These are phyloP conservation scores for apple (Malus domestica) DNA, from an alignment of 306 rosid species.

Conservation along the genomic window ASM211411v1 NC_041804.1:1284501-1285000, in stretches of 20 bases:
- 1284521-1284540: too few species aligned
- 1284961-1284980: conserved; percentile 82
- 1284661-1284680: conserved; percentile 24
- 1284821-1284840: not conserved
- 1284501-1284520: too few species aligned
- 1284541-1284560: too few species aligned
- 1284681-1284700: conserved; percentile 30
- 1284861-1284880: not conserved
- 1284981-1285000: conserved; percentile 79
- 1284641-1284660: not conserved
- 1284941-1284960: conserved; percentile 76
- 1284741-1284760: conserved; percentile 77
- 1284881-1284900: not conserved
- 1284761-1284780: conserved; percentile 43
- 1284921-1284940: conserved; percentile 77
- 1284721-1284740: conserved; percentile 79
- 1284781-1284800: conserved; percentile 60
- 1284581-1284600: too few species aligned
- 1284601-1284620: not conserved
- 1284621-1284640: not conserved
- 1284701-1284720: conserved; percentile 58
- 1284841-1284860: not conserved
- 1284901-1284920: not conserved
- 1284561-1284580: too few species aligned
- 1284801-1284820: conserved; percentile 64